Base-by-base conservation (phyloP, 2,329 filamentous ascomycete species). In the Grosmannia clavigera region DNA sequence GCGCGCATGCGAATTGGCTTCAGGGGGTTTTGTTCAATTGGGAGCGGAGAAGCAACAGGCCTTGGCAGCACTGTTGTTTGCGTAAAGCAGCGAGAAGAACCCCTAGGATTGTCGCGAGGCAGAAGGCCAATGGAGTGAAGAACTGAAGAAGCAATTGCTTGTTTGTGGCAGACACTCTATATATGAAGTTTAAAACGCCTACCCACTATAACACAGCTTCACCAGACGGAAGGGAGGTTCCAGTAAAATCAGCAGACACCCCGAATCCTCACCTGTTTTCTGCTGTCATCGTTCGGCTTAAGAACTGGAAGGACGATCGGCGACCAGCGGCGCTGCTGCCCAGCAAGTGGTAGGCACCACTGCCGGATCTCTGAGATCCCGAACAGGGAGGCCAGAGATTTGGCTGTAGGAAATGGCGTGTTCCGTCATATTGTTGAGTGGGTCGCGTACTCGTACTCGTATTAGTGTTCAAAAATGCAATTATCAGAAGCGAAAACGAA, bases 371-470 rank as follows among this genome's bases (percentile, higher is more conserved):
- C 38, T 10, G 33, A 60, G 22, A 16, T 59, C 54, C 63, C 61
- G 61, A 58, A 22, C 46, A 38, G 40, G 52, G 31, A 50, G 48
- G 52, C 27, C 38, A 38, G 25, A 9, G 52, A 19, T 55, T 52
- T 7, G 6, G 14, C 52, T 11, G 29, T 38, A 4, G n/a, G 27
- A 60, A 61, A 61, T 64, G 63, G 63, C 63, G 61, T 64, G 63
- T 60, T 61, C 59, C 35, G 11, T 19, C n/a, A 50, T n/a, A 46
- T 22, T 46, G 55, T 58, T 58, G 55, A 29, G 40, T 56, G 58
- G 60, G 60, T 51, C 58, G 51, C 54, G 54, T 56, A 56, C 54
- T 56, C 56, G 56, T 58, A 58, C 56, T 58, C 56, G 56, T 58
- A 58, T 58, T 35, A 9, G 43, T 6, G 31, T 19, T 16, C 7